Percentiles rank a stretch among this genome's conserved stretches.
phyloP scores from a whole-genome alignment of 805 yeast species.

The Schwanniomyces sp. region DNA sequence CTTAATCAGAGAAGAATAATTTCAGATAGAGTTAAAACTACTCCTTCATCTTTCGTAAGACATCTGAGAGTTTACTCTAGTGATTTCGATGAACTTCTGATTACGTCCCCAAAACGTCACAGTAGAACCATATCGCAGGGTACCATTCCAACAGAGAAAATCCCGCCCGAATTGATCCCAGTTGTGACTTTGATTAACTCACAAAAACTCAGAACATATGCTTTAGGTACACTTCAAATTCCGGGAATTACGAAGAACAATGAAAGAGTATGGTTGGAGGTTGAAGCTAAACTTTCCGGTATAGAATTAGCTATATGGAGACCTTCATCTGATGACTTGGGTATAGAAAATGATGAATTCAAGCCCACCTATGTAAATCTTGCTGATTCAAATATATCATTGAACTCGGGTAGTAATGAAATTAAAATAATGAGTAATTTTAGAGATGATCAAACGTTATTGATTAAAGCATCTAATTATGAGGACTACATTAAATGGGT shows the following conservation, averaged over 20 bases:
- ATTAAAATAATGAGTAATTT: slow-evolving; percentile 29
- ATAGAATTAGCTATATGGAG: slow-evolving; percentile 54
- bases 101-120: slow-evolving; percentile 5
- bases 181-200: slow-evolving; percentile 68
- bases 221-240: slow-evolving; percentile 47
- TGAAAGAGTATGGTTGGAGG: slow-evolving; percentile 30
- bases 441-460: slow-evolving; percentile 19
- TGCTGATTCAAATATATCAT: slow-evolving; percentile 37
- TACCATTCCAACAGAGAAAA: slow-evolving; percentile 19
- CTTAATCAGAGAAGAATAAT: slow-evolving; percentile 16
- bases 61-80: slow-evolving; percentile 27
- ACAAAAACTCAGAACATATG: slow-evolving; percentile 67
- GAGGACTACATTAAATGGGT: slow-evolving; percentile 38
- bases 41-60: slow-evolving; percentile 36
- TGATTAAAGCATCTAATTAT: slow-evolving; percentile 20
- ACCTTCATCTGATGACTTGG: slow-evolving; percentile 25
- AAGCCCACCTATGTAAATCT: slow-evolving; percentile 55
- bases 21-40: slow-evolving; percentile 28
- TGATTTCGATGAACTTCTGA: slow-evolving; percentile 8
- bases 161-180: slow-evolving; percentile 70
- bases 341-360: slow-evolving; percentile 32
- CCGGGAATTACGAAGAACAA: slow-evolving; percentile 17
- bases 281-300: slow-evolving; percentile 48
- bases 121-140: slow-evolving; percentile 14
- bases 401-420: slow-evolving; percentile 13